Evolutionary conservation across 2,329 filamentous ascomycete genomes (phyloP).

Genomic region (Ceratocystis cacaofunesta): DNA sequence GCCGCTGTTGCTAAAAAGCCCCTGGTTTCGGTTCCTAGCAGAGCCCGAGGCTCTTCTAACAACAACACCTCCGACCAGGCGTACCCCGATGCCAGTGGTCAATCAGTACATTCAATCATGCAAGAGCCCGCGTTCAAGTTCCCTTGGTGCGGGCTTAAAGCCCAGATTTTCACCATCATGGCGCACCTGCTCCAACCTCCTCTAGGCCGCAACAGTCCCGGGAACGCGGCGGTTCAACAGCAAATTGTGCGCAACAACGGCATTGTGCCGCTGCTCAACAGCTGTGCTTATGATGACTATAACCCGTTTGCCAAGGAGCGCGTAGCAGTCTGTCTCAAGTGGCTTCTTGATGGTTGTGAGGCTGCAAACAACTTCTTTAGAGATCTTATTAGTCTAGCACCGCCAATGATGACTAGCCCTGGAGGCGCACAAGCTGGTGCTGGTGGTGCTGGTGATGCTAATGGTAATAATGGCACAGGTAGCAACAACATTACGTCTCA

Average conservation of each 20-base stretch:
- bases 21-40: conserved; percentile 31
- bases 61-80: conserved; percentile 31
- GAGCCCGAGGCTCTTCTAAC: conserved; percentile 22
- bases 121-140: conserved; percentile 51
- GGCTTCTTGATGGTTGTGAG: conserved; percentile 58
- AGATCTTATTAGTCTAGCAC: conserved; percentile 39
- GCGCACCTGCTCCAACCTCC: conserved; percentile 81
- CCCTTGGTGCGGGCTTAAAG: conserved; percentile 66
- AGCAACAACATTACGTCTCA: not conserved
- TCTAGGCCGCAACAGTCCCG: conserved; percentile 41
- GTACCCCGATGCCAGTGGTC: conserved; percentile 14
- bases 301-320: conserved; percentile 91
- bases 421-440: not conserved
- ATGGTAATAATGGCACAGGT: not conserved
- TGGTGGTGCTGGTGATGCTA: not conserved
- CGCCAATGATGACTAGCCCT: conserved; percentile 19
- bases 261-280: conserved; percentile 75
- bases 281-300: conserved; percentile 80
- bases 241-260: conserved; percentile 77
- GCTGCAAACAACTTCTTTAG: conserved; percentile 59
- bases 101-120: conserved; percentile 27
- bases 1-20: conserved; percentile 73
- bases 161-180: conserved; percentile 78
- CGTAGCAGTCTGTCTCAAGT: conserved; percentile 77
- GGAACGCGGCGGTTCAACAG: conserved; percentile 63